Base-by-base conservation (phyloP, 2,329 filamentous ascomycete species). In the Diaporthe amygdali region DNA sequence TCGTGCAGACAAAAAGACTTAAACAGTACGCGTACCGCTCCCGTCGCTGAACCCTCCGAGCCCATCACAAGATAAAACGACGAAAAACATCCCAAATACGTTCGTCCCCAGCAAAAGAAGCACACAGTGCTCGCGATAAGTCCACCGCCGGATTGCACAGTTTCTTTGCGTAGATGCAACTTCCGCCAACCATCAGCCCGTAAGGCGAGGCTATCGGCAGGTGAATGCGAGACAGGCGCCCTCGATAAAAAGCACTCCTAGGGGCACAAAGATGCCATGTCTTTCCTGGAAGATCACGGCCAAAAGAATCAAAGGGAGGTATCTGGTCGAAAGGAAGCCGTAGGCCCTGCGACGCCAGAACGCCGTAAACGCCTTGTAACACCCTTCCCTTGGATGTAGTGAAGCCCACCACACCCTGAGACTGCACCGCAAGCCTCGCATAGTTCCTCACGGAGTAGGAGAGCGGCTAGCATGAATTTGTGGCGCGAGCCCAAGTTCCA, bases 281-380 rank as follows among this genome's bases (percentile, higher is more conserved):
- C 41, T 56, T 39, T 15, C 22, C 25, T 30, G 30, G 15, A 44
- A 68, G 66, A 39, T n/a, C 41, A 32, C 30, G n/a, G 39, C 51
- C 22, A 32, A 71, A 52, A 68, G 32, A 63, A 63, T 63, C 32
- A 55, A 56, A 70, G 51, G 37, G 59, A 72, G 68, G 67, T 70
- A 72, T 72, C 61, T 67, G 63, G 46, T 56, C 41, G 52, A 49
- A 67, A 49, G 56, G 44, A 44, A 63, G 61, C 67, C 71, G 37
- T 17, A 63, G 67, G 61, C 61, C 70, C 59, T 63, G 71, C 70
- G 59, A 70, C 59, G 71, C 59, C 67, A 68, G 25, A 72, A 72
- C 66, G 70, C 71, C 71, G 59, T 72, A 70, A 66, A 70, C 67
- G 41, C 66, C 71, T 44, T 66, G 54, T 61, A 67, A 71, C 39